These are phyloP conservation scores for Aspergillus neoniger DNA, from an alignment of 2,329 filamentous ascomycete species.

Conservation along the genomic window DNA sequence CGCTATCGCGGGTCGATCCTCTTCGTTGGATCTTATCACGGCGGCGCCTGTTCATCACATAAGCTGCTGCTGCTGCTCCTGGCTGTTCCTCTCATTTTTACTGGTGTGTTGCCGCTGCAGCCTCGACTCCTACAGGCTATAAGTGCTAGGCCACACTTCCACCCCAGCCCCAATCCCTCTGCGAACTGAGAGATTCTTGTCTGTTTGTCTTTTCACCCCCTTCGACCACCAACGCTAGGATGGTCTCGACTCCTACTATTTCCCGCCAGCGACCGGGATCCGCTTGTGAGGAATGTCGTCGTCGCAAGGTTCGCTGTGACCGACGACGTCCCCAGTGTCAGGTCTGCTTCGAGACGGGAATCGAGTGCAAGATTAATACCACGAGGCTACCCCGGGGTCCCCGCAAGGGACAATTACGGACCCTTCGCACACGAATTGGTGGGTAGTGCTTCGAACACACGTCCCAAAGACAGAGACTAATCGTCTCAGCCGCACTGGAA, in stretches of 20 bases:
- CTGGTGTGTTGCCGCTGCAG: too few relatives aligned
- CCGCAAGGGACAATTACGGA: slow-evolving; percentile 31
- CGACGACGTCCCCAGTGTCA: slow-evolving; percentile 29
- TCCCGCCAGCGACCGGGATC: slow-evolving; percentile 31
- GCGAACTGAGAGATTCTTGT: neutral
- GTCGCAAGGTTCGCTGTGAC: slow-evolving; percentile 33
- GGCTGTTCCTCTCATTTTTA: too few relatives aligned
- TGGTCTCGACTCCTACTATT: slow-evolving; percentile 15
- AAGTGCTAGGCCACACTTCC: neutral
- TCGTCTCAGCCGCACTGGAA: slow-evolving; percentile 27
- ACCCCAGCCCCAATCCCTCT: neutral
- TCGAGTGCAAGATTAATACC: slow-evolving; percentile 31
- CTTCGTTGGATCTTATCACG: neutral
- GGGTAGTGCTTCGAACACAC: slow-evolving; percentile 2
- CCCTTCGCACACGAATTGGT: slow-evolving; percentile 33
- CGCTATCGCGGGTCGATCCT: neutral
- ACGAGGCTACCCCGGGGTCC: slow-evolving; percentile 29
- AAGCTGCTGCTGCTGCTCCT: neutral
- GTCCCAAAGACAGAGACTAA: neutral
- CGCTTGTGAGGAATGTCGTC: slow-evolving; percentile 34
- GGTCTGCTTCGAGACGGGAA: slow-evolving; percentile 31
- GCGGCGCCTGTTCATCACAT: neutral
- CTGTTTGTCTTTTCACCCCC: neutral
- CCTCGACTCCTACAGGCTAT: neutral
- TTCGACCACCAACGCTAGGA: neutral